Evolutionary conservation across 75 land plant species (phyloP).

Genomic region (Pinus taeda): DNA sequence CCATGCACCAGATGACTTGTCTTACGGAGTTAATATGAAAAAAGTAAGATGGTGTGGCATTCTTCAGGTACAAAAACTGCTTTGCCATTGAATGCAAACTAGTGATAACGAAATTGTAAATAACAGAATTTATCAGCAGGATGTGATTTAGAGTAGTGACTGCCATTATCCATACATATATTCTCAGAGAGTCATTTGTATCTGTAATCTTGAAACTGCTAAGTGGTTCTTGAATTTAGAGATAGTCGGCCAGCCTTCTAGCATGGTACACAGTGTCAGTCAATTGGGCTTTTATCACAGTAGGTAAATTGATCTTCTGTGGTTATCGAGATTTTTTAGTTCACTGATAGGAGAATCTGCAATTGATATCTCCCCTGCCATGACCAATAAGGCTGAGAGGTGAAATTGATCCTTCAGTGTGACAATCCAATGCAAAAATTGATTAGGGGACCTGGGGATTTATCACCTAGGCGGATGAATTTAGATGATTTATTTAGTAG

Average conservation of each 20-base stretch:
- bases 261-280: neutral
- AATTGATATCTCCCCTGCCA: neutral
- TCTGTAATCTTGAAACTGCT: neutral
- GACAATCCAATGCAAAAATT: neutral
- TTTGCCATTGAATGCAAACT: neutral
- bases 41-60: slow-evolving; percentile 75
- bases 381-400: neutral
- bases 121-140: neutral
- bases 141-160: no score
- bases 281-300: no score
- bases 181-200: no score
- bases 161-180: no score
- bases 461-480: neutral
- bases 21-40: slow-evolving; percentile 78
- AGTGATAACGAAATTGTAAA: neutral
- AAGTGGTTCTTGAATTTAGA: neutral
- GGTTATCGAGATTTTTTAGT: no score
- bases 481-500: neutral
- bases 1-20: slow-evolving; percentile 64
- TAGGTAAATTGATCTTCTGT: no score
- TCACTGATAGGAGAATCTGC: neutral
- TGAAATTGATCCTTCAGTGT: neutral
- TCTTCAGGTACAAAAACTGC: slow-evolving; percentile 47
- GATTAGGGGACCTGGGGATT: neutral
- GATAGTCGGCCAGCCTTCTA: neutral